Evolutionary conservation across 2,329 filamentous ascomycete species (phyloP).

Genomic region (Cordyceps javanica): DNA sequence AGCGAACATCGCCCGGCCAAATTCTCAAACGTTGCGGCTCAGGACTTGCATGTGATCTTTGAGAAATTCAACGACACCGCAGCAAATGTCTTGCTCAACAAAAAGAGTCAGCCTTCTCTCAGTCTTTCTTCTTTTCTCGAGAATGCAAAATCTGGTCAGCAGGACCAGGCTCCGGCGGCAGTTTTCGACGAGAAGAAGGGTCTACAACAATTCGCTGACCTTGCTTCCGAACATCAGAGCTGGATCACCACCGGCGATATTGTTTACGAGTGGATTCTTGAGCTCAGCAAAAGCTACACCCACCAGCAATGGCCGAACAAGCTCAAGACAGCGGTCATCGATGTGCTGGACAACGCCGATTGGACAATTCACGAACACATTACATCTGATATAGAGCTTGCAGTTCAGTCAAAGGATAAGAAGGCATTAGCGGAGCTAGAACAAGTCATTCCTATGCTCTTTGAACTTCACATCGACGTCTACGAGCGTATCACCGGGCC

Average conservation of each 20-base stretch:
- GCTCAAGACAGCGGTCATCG: constrained; percentile 51
- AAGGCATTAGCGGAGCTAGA: constrained; percentile 27
- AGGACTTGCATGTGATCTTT: constrained; percentile 45
- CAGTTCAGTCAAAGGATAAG: not conserved
- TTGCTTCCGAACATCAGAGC: constrained; percentile 33
- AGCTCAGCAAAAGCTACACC: constrained; percentile 45
- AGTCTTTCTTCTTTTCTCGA: constrained; percentile 58
- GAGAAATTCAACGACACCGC: constrained; percentile 46
- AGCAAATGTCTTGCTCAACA: constrained; percentile 46
- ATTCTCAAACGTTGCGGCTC: constrained; percentile 38
- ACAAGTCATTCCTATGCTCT: constrained; percentile 49
- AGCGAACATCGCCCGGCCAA: constrained; percentile 45
- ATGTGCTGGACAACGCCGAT: constrained; percentile 50
- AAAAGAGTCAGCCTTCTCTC: constrained; percentile 45
- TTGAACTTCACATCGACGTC: constrained; percentile 56
- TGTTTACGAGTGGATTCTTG: constrained; percentile 51
- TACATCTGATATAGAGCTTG: constrained; percentile 34
- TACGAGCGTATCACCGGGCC: constrained; percentile 54
- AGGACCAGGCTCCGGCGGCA: constrained; percentile 41
- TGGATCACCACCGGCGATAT: constrained; percentile 53
- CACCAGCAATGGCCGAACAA: constrained; percentile 51
- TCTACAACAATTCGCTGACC: constrained; percentile 44
- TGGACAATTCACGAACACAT: constrained; percentile 44
- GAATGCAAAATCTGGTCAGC: constrained; percentile 51
- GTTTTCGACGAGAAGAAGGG: constrained; percentile 48